Evolutionary conservation across 805 yeast genomes (phyloP).

Genomic region (Metschnikowia peoriensis): DNA sequence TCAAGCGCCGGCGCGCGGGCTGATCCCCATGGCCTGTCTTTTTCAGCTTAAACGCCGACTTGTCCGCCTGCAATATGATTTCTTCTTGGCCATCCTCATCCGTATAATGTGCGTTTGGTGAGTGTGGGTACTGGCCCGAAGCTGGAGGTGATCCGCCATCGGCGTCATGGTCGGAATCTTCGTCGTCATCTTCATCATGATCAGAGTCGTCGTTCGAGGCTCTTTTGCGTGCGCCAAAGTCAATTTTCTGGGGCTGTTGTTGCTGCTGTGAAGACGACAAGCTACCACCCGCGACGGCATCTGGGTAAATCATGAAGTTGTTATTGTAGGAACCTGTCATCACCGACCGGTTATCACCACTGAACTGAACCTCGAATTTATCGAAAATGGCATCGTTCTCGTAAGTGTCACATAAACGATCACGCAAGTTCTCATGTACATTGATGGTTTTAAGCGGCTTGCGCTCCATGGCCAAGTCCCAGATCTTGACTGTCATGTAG

Average conservation of each 20-base stretch:
- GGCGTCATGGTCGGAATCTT: slow-evolving; percentile 25
- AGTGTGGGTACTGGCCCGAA: slow-evolving; percentile 27
- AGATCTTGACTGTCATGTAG: slow-evolving; percentile 93
- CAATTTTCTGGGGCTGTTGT: slow-evolving; percentile 9
- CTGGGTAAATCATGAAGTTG: slow-evolving; percentile 95
- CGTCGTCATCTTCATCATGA: slow-evolving; percentile 44
- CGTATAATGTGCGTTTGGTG: slow-evolving; percentile 32
- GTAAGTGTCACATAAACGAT: slow-evolving; percentile 92
- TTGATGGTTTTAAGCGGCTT: slow-evolving; percentile 92
- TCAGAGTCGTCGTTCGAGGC: slow-evolving; percentile 20
- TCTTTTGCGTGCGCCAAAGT: slow-evolving; percentile 12
- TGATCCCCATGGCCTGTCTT: slow-evolving; percentile 45
- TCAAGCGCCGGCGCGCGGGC: slow-evolving; percentile 48
- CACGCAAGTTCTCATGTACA: slow-evolving; percentile 93
- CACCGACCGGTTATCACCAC: slow-evolving; percentile 87
- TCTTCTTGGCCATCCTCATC: slow-evolving; percentile 45
- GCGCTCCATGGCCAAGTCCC: slow-evolving; percentile 98
- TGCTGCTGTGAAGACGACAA: background rate
- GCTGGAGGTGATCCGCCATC: slow-evolving; percentile 29
- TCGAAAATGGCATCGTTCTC: slow-evolving; percentile 98
- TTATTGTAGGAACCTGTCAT: slow-evolving; percentile 98
- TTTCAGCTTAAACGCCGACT: slow-evolving; percentile 87
- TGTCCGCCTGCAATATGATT: slow-evolving; percentile 93
- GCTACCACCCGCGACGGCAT: slow-evolving; percentile 47
- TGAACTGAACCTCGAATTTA: slow-evolving; percentile 93